Base-by-base conservation (phyloP, 176 grass and related monocot species). In the Aegilops tauschii region DNA sequence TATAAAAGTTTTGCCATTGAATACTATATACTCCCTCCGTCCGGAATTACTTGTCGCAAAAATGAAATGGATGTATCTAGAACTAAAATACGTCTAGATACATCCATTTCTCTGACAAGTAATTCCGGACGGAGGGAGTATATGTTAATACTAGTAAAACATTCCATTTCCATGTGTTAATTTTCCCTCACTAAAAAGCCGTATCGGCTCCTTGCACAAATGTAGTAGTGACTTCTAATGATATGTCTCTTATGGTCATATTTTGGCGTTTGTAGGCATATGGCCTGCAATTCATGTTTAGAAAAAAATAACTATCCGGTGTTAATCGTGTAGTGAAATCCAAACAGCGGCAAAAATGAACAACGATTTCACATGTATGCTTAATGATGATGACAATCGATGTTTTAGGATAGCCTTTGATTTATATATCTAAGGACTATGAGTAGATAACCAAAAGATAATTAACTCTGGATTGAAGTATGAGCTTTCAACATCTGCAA, bases 401-500 rank as follows among this genome's bases (percentile, higher is more conserved):
- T 25, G n/a, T 62, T 62, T 23, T 76, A 76, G 44, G 44, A 2
- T 76, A 74, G 13, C 25, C 0, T 76, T 76, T 76, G 44, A 76
- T 52, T 27, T 16, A 50, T 75, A 74, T 28, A 30, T 75, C 11
- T 73, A 3, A 3, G 13, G 7, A 75, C 3, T 76, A 50, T 17
- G 8, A 76, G 25, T 76, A 44, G 25, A 49, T 76, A 76, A 50
- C 44, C 74, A 77, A 77, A 77, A 63, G n/a, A 63, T 0, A 77
- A 32, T 49, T 77, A 77, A 77, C 29, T 56, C 74, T 17, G 0
- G 16, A 12, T 58, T 77, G 8, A 76, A 76, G 4, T 52, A 54
- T 73, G 56, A 83, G 47, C 25, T 79, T 81, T n/a, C 25, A 87
- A 73, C 36, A 88, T 71, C 39, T 87, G 54, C 56, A 47, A 20